phyloP scores from a whole-genome alignment of 768 basidiomycete species.

The Ramaria rubella region DNA sequence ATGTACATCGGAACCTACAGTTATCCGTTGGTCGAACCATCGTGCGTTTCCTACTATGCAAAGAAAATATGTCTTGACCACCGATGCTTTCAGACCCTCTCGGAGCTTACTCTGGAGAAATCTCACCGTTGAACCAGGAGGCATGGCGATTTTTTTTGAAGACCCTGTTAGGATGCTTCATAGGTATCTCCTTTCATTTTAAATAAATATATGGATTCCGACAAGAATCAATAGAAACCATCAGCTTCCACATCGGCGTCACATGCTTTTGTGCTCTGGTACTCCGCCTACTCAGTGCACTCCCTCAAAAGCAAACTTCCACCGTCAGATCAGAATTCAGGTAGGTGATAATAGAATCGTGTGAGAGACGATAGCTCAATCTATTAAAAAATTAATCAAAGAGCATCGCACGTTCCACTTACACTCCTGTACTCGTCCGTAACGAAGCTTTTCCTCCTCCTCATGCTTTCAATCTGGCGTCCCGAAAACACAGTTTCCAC shows the following conservation, averaged over 20 bases:
- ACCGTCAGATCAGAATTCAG: conserved; percentile 59
- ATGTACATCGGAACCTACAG: conserved; percentile 29
- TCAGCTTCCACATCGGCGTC: conserved; percentile 68
- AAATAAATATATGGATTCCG: conserved; percentile 5
- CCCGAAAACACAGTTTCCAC: conserved; percentile 25
- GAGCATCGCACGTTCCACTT: conserved; percentile 71
- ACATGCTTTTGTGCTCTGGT: conserved; percentile 49
- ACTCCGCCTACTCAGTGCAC: conserved; percentile 23
- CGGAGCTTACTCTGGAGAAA: conserved; percentile 29
- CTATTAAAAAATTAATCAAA: conserved; percentile 22
- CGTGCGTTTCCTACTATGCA: conserved; percentile 33
- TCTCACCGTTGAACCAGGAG: conserved; percentile 48
- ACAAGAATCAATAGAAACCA: conserved; percentile 47
- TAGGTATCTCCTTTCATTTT: conserved; percentile 37
- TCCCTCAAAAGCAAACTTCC: conserved; percentile 23
- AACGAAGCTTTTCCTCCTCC: conserved; percentile 78
- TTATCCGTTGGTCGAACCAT: conserved; percentile 73
- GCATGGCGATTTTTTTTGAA: conserved; percentile 45
- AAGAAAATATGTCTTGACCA: not conserved
- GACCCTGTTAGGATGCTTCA: conserved; percentile 57
- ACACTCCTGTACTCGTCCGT: conserved; percentile 77
- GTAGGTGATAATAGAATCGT: no score
- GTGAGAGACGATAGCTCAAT: not conserved
- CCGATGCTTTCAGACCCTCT: conserved; percentile 11
- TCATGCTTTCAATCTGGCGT: conserved; percentile 75